Evolutionary conservation across 768 basidiomycete species (phyloP).

Genomic region (Coprinopsis strossmayeri): DNA sequence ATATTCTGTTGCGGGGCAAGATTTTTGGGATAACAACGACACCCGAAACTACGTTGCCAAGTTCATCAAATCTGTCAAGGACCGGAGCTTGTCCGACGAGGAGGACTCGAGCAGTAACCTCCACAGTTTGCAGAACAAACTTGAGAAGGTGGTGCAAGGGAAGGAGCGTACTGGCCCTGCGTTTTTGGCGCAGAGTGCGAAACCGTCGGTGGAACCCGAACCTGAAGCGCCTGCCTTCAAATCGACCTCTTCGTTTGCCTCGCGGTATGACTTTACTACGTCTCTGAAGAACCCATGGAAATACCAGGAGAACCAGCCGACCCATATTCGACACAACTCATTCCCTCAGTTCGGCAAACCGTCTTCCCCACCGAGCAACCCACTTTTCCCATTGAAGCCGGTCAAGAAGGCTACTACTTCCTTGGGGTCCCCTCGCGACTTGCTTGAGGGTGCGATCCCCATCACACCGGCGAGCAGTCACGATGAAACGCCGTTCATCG

Average conservation of each 20-base stretch:
- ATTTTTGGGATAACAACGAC: slow-evolving; percentile 91
- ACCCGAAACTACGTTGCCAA: slow-evolving; percentile 73
- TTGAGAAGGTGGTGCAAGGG: slow-evolving; percentile 55
- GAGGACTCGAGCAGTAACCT: slow-evolving; percentile 35
- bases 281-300: slow-evolving; percentile 47
- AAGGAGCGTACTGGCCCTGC: slow-evolving; percentile 20
- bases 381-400: background rate
- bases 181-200: slow-evolving; percentile 11
- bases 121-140: slow-evolving; percentile 54
- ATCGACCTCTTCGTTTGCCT: slow-evolving; percentile 35
- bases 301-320: slow-evolving; percentile 17
- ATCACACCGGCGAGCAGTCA: slow-evolving; percentile 17
- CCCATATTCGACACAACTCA: slow-evolving; percentile 38
- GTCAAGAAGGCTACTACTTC: slow-evolving; percentile 12
- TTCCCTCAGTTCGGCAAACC: slow-evolving; percentile 33
- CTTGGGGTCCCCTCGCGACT: slow-evolving; percentile 50
- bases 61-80: slow-evolving; percentile 39
- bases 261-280: slow-evolving; percentile 52
- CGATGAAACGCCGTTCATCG: slow-evolving; percentile 24
- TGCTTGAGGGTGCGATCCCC: slow-evolving; percentile 26
- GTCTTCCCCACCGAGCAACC: slow-evolving; percentile 36
- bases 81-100: slow-evolving; percentile 26
- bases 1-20: slow-evolving; percentile 61
- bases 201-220: slow-evolving; percentile 12
- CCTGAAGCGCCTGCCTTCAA: slow-evolving; percentile 24